Evolutionary conservation across 768 basidiomycete genomes (phyloP).

Genomic region (Tephrocybe sp.): DNA sequence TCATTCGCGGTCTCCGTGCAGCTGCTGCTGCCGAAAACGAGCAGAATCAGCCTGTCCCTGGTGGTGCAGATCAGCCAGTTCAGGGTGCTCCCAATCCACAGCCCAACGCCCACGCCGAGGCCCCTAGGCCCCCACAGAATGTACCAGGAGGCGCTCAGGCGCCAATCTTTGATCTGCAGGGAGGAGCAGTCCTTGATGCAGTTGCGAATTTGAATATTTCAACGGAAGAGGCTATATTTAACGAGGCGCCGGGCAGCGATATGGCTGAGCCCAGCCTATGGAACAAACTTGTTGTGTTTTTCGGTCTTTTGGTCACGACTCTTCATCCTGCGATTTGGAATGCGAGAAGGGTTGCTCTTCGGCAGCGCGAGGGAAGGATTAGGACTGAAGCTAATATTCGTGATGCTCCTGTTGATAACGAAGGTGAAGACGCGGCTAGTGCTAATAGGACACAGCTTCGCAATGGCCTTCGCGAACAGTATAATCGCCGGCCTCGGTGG

Average conservation of each 20-base stretch:
- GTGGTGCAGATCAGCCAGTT: slow-evolving; percentile 8
- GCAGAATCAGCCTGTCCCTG: slow-evolving; percentile 19
- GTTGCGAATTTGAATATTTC: slow-evolving; percentile 60
- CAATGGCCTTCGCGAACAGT: slow-evolving; percentile 46
- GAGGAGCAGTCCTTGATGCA: slow-evolving; percentile 41
- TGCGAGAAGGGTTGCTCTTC: slow-evolving; percentile 56
- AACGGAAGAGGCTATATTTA: slow-evolving; percentile 52
- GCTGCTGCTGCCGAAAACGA: slow-evolving; percentile 32
- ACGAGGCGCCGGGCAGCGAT: slow-evolving; percentile 25
- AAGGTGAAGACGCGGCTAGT: slow-evolving; percentile 28
- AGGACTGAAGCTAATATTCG: slow-evolving; percentile 62
- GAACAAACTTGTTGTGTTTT: slow-evolving; percentile 54
- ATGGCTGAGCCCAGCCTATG: slow-evolving; percentile 45
- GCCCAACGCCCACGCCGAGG: slow-evolving; percentile 15
- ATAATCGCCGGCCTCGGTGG: slow-evolving; percentile 59
- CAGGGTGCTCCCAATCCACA: slow-evolving; percentile 13
- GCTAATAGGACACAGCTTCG: slow-evolving; percentile 35
- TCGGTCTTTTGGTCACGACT: slow-evolving; percentile 57
- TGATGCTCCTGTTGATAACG: slow-evolving; percentile 27
- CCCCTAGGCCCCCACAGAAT: slow-evolving; percentile 19
- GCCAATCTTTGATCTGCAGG: slow-evolving; percentile 30
- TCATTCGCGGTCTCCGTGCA: slow-evolving; percentile 36
- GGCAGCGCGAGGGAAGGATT: slow-evolving; percentile 63
- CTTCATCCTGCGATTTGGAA: slow-evolving; percentile 78
- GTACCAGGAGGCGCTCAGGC: slow-evolving; percentile 15